Conservation (phyloP, 306 rosid species). For the barrel medic (Medicago truncatula) region DNA sequence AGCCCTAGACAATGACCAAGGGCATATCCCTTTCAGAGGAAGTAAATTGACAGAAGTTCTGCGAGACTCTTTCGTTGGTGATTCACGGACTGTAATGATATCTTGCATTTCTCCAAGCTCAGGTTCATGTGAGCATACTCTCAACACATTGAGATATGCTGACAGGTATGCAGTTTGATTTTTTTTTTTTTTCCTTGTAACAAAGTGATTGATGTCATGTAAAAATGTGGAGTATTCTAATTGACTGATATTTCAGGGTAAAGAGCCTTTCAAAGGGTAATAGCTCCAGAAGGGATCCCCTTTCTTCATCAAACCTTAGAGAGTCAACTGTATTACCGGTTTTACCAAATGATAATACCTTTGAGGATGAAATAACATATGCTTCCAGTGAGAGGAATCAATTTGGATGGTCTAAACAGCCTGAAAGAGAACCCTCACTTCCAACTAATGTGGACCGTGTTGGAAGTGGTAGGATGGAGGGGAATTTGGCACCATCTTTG, state of each 20-base stretch:
- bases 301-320: slow-evolving; percentile 63
- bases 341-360: slow-evolving; percentile 49
- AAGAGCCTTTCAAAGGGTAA: slow-evolving; percentile 79
- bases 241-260: slow-evolving; percentile 55
- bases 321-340: slow-evolving; percentile 65
- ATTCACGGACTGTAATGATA: slow-evolving; percentile 89
- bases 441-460: slow-evolving; percentile 57
- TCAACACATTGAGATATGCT: slow-evolving; percentile 87
- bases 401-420: slow-evolving; percentile 80
- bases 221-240: slow-evolving; percentile 17
- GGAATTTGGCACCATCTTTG: slow-evolving; percentile 52
- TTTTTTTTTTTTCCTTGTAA: background rate
- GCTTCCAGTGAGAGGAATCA: slow-evolving; percentile 62
- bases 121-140: slow-evolving; percentile 89
- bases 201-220: slow-evolving; percentile 35
- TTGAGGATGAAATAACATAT: slow-evolving; percentile 56
- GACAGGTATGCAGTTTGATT: slow-evolving; percentile 63
- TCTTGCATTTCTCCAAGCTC: slow-evolving; percentile 91
- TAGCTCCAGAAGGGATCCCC: slow-evolving; percentile 63
- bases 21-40: slow-evolving; percentile 93
- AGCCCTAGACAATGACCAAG: slow-evolving; percentile 87
- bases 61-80: slow-evolving; percentile 84
- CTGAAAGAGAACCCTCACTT: slow-evolving; percentile 72
- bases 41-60: slow-evolving; percentile 91
- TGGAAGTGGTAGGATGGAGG: slow-evolving; percentile 71